A percentile compares a stretch with the other conserved stretches of the same genome.
phyloP scores from a whole-genome alignment of 805 yeast species.

The Spathaspora hagerdaliae region DNA sequence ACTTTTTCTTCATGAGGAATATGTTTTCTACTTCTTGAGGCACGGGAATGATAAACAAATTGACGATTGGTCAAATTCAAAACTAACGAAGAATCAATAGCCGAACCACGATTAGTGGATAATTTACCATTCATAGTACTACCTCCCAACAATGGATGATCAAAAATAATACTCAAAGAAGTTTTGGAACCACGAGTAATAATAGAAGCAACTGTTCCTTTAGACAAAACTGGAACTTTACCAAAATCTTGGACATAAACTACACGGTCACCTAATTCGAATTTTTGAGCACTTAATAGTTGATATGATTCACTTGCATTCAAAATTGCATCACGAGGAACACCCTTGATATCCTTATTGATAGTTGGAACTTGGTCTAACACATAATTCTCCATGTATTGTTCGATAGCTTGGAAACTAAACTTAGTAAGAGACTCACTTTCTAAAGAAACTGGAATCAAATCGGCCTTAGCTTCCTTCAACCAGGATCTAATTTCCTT shows the following conservation, averaged over 20 bases:
- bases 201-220: slow-evolving; percentile 83
- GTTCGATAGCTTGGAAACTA: slow-evolving; percentile 66
- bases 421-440: slow-evolving; percentile 72
- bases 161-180: slow-evolving; percentile 78
- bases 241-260: slow-evolving; percentile 82
- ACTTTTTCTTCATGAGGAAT: slow-evolving; percentile 10
- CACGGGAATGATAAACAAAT: slow-evolving; percentile 69
- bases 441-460: slow-evolving; percentile 67
- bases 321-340: slow-evolving; percentile 79
- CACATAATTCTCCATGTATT: slow-evolving; percentile 40
- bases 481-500: slow-evolving; percentile 45
- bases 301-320: slow-evolving; percentile 72
- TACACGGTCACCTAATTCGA: slow-evolving; percentile 86
- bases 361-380: slow-evolving; percentile 43
- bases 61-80: slow-evolving; percentile 75
- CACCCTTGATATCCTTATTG: slow-evolving; percentile 64
- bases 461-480: slow-evolving; percentile 42
- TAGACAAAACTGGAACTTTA: slow-evolving; percentile 79
- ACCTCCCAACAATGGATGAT: slow-evolving; percentile 78
- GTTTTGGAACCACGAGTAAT: slow-evolving; percentile 55
- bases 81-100: slow-evolving; percentile 75
- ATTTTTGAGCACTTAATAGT: slow-evolving; percentile 68
- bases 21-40: slow-evolving; percentile 41
- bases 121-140: slow-evolving; percentile 75
- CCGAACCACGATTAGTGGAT: slow-evolving; percentile 74